phyloP scores from a whole-genome alignment of 1,139 yeast genomes.

The Suzukiozyma palmioleophila region DNA sequence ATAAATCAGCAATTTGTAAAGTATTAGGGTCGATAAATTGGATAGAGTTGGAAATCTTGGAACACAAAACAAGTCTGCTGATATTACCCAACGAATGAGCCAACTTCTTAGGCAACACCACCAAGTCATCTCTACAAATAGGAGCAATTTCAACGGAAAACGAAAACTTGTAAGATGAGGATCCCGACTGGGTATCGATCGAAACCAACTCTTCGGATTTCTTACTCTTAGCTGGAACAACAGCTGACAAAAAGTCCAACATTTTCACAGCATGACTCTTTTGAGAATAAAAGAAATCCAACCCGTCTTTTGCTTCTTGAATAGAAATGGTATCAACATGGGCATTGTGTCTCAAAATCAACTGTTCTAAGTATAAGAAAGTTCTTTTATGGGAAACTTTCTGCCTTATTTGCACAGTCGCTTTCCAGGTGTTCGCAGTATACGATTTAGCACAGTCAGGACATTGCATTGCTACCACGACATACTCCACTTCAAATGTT shows the following conservation, averaged over 20 bases:
- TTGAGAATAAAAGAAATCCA: slow-evolving; percentile 87
- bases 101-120: slow-evolving; percentile 77
- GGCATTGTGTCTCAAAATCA: slow-evolving; percentile 89
- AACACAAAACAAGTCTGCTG: slow-evolving; percentile 78
- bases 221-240: slow-evolving; percentile 81
- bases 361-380: slow-evolving; percentile 88
- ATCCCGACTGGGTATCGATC: slow-evolving; percentile 88
- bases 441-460: slow-evolving; percentile 97
- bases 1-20: slow-evolving; percentile 74
- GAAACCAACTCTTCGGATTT: slow-evolving; percentile 90
- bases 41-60: slow-evolving; percentile 71
- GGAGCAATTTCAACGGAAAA: slow-evolving; percentile 94
- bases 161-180: slow-evolving; percentile 83
- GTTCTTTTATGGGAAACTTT: slow-evolving; percentile 97
- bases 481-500: slow-evolving; percentile 90
- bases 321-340: slow-evolving; percentile 93
- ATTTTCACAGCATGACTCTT: slow-evolving; percentile 90
- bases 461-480: slow-evolving; percentile 95
- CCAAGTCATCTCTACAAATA: slow-evolving; percentile 95
- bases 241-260: slow-evolving; percentile 84
- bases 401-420: slow-evolving; percentile 94
- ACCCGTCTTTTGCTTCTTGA: slow-evolving; percentile 89
- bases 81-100: slow-evolving; percentile 87
- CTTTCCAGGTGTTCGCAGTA: slow-evolving; percentile 97
- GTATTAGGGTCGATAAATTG: slow-evolving; percentile 87